phyloP scores from a whole-genome alignment of 768 basidiomycete species.

The Leccinum pellstonianum region DNA sequence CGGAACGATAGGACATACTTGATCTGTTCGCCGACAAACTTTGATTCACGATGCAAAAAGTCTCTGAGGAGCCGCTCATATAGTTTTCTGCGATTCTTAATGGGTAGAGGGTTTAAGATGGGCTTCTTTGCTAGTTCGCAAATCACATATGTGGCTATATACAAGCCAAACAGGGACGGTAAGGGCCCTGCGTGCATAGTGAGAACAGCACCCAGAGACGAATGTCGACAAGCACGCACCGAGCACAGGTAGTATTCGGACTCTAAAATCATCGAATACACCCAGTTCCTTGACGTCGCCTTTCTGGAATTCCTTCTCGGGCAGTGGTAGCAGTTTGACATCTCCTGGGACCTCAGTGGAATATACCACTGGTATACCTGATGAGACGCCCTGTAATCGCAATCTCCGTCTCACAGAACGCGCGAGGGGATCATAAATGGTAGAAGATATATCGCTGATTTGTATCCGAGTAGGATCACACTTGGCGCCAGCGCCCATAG shows the following conservation, averaged over 20 bases:
- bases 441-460: slow-evolving; percentile 90
- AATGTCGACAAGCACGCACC: slow-evolving; percentile 43
- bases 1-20: slow-evolving; percentile 40
- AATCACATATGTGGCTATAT: slow-evolving; percentile 85
- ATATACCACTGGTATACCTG: slow-evolving; percentile 86
- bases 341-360: slow-evolving; percentile 92
- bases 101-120: slow-evolving; percentile 77
- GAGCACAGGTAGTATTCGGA: slow-evolving; percentile 90
- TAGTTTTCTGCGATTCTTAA: slow-evolving; percentile 81
- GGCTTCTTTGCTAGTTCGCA: slow-evolving; percentile 85
- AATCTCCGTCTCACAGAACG: slow-evolving; percentile 82
- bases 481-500: slow-evolving; percentile 96
- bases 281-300: slow-evolving; percentile 88
- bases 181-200: slow-evolving; percentile 45
- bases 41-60: slow-evolving; percentile 71
- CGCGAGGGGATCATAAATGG: slow-evolving; percentile 93
- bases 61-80: slow-evolving; percentile 80
- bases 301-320: slow-evolving; percentile 89
- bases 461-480: slow-evolving; percentile 93
- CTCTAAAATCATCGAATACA: slow-evolving; percentile 89
- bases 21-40: slow-evolving; percentile 56
- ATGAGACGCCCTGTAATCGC: slow-evolving; percentile 57
- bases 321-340: slow-evolving; percentile 83
- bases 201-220: not conserved
- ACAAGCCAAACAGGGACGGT: slow-evolving; percentile 87